These are phyloP conservation scores for Tinospora cordifolia DNA, from an alignment of 164 flowering plant species.

Conservation along the genomic window DNA sequence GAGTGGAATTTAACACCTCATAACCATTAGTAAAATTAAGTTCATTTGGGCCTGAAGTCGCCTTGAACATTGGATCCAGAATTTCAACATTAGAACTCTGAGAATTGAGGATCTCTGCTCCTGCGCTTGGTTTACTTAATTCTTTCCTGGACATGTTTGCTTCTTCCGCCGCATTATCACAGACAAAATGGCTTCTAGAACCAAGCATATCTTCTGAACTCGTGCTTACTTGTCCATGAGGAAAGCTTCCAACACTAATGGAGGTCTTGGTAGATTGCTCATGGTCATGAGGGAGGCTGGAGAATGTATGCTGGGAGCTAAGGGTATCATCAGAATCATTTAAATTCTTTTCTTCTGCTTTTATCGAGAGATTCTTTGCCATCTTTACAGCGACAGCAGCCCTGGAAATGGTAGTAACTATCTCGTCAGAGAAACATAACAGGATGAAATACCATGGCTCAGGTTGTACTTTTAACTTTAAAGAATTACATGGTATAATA, in stretches of 20 bases:
- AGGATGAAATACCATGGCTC: background rate
- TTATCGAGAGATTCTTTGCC: constrained; percentile 62
- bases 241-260: constrained; percentile 72
- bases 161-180: constrained; percentile 29
- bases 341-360: constrained; percentile 59
- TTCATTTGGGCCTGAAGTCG: constrained; percentile 42
- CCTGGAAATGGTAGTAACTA: constrained; percentile 38
- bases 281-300: constrained; percentile 76
- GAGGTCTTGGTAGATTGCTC: constrained; percentile 75
- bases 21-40: constrained; percentile 27
- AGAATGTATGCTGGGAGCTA: constrained; percentile 80
- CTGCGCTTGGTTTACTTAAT: constrained; percentile 20
- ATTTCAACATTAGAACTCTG: constrained; percentile 36
- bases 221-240: constrained; percentile 66
- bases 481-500: background rate
- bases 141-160: constrained; percentile 21
- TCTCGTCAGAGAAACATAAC: constrained; percentile 5
- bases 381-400: constrained; percentile 80
- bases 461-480: background rate
- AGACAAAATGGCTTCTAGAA: constrained; percentile 17
- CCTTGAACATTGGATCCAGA: constrained; percentile 36
- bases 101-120: constrained; percentile 26
- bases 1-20: constrained; percentile 23
- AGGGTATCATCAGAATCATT: constrained; percentile 66
- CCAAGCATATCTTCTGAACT: constrained; percentile 61